These are phyloP conservation scores for Quercus gilva DNA, from an alignment of 306 rosid species.

Conservation along the genomic window DNA sequence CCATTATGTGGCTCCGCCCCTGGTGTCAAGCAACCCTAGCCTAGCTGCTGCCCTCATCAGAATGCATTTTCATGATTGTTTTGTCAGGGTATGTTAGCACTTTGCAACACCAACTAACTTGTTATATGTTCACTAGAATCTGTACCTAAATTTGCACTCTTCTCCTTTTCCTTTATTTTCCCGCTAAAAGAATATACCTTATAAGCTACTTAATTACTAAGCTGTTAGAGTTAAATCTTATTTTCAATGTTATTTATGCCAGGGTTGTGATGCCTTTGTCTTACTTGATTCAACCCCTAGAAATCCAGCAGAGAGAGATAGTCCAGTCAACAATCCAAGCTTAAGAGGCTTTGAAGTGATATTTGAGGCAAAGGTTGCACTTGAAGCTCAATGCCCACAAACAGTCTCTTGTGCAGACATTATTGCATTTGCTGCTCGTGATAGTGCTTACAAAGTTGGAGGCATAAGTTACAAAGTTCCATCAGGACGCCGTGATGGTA, in stretches of 20 bases:
- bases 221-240: neutral
- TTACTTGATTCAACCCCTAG: constrained; percentile 31
- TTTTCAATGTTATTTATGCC: neutral
- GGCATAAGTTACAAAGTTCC: neutral
- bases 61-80: too few relatives aligned
- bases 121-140: too few relatives aligned
- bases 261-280: constrained; percentile 43
- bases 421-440: constrained; percentile 41
- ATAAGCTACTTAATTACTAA: neutral
- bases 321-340: constrained; percentile 34
- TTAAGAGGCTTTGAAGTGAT: constrained; percentile 42
- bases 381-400: constrained; percentile 35
- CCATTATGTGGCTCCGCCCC: too few relatives aligned
- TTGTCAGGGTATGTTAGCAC: constrained; percentile 24
- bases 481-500: constrained; percentile 5
- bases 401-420: constrained; percentile 44
- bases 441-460: constrained; percentile 3
- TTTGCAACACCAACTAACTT: too few relatives aligned
- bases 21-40: too few relatives aligned
- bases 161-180: neutral
- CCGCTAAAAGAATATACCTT: neutral
- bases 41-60: too few relatives aligned
- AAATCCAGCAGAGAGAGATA: constrained; percentile 30
- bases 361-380: constrained; percentile 25
- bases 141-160: too few relatives aligned